Base-by-base conservation (phyloP, 371 early-diverging fungal genomes). In the Lichtheimia ornata region DNA sequence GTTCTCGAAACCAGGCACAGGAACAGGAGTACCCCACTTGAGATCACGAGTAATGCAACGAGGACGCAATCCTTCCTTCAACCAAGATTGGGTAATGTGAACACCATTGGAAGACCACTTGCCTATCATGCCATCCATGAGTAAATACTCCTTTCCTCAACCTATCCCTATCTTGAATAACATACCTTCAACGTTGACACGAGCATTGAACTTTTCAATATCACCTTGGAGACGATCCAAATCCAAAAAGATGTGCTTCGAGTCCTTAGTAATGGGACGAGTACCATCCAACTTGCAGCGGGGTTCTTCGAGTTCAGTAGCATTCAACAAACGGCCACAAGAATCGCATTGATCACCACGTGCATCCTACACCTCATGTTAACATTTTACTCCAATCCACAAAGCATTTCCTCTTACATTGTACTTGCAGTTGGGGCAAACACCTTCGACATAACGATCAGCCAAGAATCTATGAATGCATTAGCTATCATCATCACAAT, bases 291-390 rank as follows among this genome's bases (percentile, higher is more conserved):
- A 75, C 73, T 97, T 95, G 87, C 99, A 99, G 57, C 92, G 88
- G 43, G 99, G 99, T 51, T 94, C 83, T 59, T 97, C 75, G 15
- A 99, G 88, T n/a, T 99, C 99, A 15, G 82, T 87, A 15, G 97
- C 93, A 57, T 98, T 95, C 64, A 99, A 76, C 6, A 99, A 79
- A 51, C 85, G 80, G 53, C 98, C 97, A 77, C 99, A 99, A 50
- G 82, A 79, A 88, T 99, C 99, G 84, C 99, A 99, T 79, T 99
- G 99, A 79, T 99, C 99, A 57, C 99, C 99, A 63, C 97, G 90
- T 42, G 99, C 99, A 73, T 95, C 97, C 62, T 81, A 53, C 53
- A 53, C 12, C 22, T 3, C 12, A 45, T 15, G 20, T 18, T 24
- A 12, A 30, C 11, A 11, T 41, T 42, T 49, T 50, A 11, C 7